Base-by-base conservation (phyloP, 805 yeast species). In the Barnettozyma sucrosica region DNA sequence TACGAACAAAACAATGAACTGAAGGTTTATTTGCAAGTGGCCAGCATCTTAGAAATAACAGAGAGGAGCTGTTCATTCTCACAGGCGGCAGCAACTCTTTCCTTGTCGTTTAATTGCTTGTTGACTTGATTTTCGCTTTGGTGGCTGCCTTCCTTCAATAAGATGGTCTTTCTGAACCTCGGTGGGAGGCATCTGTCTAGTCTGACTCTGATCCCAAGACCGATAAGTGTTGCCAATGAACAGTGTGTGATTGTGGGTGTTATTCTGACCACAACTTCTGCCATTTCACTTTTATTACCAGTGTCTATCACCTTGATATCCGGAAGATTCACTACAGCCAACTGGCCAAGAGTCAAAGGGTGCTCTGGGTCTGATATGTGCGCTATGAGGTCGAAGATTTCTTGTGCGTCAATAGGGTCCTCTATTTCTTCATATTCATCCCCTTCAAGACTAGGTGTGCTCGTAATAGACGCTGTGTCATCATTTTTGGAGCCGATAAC, bases 211-310 rank as follows among this genome's bases (percentile, higher is more conserved):
- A 93, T 88, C 0, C 99, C 98, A 36, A 93, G 74, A 0, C 99
- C 99, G 49, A 93, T 93, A 43, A 93, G 75, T 0, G 99, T 93
- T 1, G 99, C 99, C 51, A 93, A 72, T 0, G 97, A 89, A 64
- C 99, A 93, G 61, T 93, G 99, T 4, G 98, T 93, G 57, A 93
- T 92, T 0, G 99, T 93, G 1, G 99, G 99, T 0, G 99, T 93
- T 51, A 93, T 93, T 56, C 77, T 79, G 25, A 93, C 88, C 20
- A 79, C 59, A 1, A 93, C 88, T 52, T 83, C 87, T 0, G 93
- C 85, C 58, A 89, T 79, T 33, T 76, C 75, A 26, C 70, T 56
- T 41, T 63, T 61, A 44, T 75, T 71, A 5, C 78, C 77, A 10
- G 79, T 70, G 58, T 87, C 85, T 2, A 66, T 70, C 3, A 93